phyloP scores from a whole-genome alignment of 176 grass and related monocot genomes.

The Tillandsia fasciculata region DNA sequence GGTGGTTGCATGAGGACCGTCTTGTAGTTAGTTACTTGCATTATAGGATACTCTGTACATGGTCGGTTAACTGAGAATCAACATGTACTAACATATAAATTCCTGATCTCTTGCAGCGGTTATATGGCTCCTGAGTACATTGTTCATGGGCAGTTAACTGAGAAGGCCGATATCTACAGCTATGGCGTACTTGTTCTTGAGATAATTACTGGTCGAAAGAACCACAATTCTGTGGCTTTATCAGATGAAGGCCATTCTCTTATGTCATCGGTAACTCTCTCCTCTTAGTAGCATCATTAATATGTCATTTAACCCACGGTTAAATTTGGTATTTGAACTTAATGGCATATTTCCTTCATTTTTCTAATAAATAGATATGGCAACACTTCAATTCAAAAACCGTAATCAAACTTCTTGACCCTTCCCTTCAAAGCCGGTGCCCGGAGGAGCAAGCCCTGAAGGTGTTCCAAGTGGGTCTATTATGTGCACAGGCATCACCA shows the following conservation, averaged over 20 bases:
- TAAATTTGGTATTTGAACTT: not conserved
- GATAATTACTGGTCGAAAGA: slow-evolving; percentile 71
- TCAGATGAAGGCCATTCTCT: slow-evolving; percentile 58
- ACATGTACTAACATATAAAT: no score
- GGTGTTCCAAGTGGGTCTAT: slow-evolving; percentile 46
- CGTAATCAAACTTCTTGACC: slow-evolving; percentile 47
- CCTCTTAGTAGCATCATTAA: not conserved
- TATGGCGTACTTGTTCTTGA: slow-evolving; percentile 71
- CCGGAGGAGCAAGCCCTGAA: slow-evolving; percentile 34
- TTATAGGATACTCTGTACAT: not conserved
- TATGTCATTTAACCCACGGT: not conserved
- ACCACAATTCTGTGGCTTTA: slow-evolving; percentile 49
- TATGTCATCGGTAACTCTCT: slow-evolving; percentile 39
- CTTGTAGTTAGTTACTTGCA: not conserved
- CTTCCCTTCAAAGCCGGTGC: slow-evolving; percentile 38
- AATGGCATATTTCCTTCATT: not conserved
- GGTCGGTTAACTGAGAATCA: not conserved
- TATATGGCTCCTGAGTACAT: slow-evolving; percentile 94
- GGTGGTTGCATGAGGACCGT: no score
- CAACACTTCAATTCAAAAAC: slow-evolving; percentile 37
- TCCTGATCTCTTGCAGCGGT: slow-evolving; percentile 30
- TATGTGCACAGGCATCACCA: slow-evolving; percentile 52
- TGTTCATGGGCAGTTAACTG: slow-evolving; percentile 69
- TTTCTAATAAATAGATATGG: slow-evolving; percentile 46
- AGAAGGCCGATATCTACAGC: slow-evolving; percentile 84